Conservation (phyloP, 306 rosid species). For the Pterocarpus santalinus region DNA sequence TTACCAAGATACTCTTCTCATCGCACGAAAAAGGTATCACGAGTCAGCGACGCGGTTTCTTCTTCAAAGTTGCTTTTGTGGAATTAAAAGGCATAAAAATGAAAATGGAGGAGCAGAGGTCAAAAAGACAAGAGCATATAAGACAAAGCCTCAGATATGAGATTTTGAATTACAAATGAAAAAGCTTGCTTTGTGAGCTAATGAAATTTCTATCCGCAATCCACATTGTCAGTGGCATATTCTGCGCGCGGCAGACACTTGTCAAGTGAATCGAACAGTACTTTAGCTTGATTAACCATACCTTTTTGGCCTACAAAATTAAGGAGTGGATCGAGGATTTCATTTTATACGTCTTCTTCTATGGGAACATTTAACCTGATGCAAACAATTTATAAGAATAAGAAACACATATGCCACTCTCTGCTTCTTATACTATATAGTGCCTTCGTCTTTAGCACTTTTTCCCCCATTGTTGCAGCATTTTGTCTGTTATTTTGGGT, state of each 20-base stretch:
- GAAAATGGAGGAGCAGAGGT: slow-evolving; percentile 42
- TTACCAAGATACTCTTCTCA: slow-evolving; percentile 31
- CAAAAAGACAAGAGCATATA: slow-evolving; percentile 47
- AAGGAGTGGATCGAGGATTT: not conserved
- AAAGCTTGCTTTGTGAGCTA: slow-evolving; percentile 11
- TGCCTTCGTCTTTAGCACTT: not conserved
- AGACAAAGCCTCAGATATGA: slow-evolving; percentile 50
- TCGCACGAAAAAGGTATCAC: slow-evolving; percentile 1
- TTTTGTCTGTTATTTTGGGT: not conserved
- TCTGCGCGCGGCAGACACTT: not conserved
- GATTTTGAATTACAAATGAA: slow-evolving; percentile 18
- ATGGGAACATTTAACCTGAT: too few species aligned
- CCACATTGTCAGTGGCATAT: slow-evolving; percentile 31
- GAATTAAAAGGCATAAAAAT: slow-evolving; percentile 14
- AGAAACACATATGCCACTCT: not conserved
- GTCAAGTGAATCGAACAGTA: not conserved
- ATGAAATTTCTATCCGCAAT: slow-evolving; percentile 17
- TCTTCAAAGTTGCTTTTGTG: slow-evolving; percentile 40
- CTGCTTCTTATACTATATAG: not conserved
- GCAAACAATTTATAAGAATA: not conserved
- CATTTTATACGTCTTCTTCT: not conserved
- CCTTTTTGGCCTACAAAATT: not conserved
- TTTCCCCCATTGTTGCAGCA: not conserved
- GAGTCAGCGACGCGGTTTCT: slow-evolving; percentile 66
- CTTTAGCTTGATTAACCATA: not conserved